Evolutionary conservation across 1,284 basidiomycete genomes (phyloP), one percentile per base, ranked within the genome.

Genomic region (Polyporus tsugae): DNA sequence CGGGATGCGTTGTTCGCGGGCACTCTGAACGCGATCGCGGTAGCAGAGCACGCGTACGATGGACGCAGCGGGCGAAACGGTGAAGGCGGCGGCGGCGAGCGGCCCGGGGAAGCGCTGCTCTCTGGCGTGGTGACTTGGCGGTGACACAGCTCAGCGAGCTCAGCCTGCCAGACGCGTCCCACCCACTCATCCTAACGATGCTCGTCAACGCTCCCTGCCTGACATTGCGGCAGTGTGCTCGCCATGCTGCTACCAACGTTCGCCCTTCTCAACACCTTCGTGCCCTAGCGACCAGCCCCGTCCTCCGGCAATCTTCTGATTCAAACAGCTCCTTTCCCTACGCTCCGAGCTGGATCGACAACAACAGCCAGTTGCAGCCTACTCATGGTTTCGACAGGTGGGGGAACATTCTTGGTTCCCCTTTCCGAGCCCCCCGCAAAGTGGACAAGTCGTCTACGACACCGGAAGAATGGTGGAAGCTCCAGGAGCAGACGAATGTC

Each of bases 381-480:
- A 22, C 58, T 22, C 10, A 2, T 29, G 17, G 36, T 13, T 19
- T 29, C 15, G 10, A 35, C 7, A 11, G 19, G 9, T 42, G 58
- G 58, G 6, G 15, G 13, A 29, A 41, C 25, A 39, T 60, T 6
- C 1, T 60, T 9, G 22, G 22, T 35, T n/a, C 55, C 38, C 4
- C n/a, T 6, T 15, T 35, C 13, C 39, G 25, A n/a, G 1, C 6
- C 17, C 9, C 29, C 4, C 10, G 42, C 29, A 46, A 25, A 22
- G 44, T 22, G 0, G 36, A 55, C 29, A 39, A 60, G 1, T 10
- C 19, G 1, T 10, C 19, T 4, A 7, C 46, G 36, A 44, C 38
- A 5, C 70, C 74, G 33, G 75, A 78, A 41, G 65, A 65, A 4
- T 57, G 63, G 1, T 78, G 77, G 77, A 64, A 36, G 46, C 19